Evolutionary conservation across 768 basidiomycete species (phyloP).

Genomic region (Tricholoma flavovirens): DNA sequence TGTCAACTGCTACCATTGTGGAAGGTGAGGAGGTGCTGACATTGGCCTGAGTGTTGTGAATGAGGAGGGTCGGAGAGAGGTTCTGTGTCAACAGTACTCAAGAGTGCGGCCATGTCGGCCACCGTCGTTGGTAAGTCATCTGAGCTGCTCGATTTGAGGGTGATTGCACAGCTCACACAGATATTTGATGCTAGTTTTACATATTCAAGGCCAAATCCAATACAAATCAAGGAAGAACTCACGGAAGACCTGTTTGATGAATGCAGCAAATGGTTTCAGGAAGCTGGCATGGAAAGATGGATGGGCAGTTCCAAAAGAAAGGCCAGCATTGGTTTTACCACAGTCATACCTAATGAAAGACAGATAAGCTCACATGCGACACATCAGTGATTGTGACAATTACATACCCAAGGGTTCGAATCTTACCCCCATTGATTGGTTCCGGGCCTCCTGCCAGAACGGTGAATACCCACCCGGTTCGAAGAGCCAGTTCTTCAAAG

Average conservation of each 20-base stretch:
- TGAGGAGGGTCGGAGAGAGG: neutral
- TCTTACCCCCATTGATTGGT: neutral
- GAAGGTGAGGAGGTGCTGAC: neutral
- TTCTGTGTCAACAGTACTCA: neutral
- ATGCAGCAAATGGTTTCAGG: neutral
- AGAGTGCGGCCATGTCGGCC: neutral
- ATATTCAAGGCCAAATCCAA: neutral
- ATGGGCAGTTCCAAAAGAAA: neutral
- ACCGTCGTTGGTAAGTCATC: neutral
- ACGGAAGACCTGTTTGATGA: neutral
- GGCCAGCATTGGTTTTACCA: neutral
- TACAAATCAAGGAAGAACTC: neutral
- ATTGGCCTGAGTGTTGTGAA: too few relatives aligned
- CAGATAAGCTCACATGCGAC: neutral
- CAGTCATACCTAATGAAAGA: neutral
- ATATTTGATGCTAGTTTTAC: neutral
- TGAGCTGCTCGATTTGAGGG: neutral
- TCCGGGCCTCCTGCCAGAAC: constrained; percentile 1
- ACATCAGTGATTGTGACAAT: neutral
- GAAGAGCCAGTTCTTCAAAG: neutral
- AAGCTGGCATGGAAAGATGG: neutral
- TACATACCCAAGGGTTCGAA: neutral
- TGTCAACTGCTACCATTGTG: too few relatives aligned
- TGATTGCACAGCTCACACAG: neutral
- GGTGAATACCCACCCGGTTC: neutral